Evolutionary conservation across 805 yeast genomes (phyloP).

Genomic region (Spencermartinsiella europaea): DNA sequence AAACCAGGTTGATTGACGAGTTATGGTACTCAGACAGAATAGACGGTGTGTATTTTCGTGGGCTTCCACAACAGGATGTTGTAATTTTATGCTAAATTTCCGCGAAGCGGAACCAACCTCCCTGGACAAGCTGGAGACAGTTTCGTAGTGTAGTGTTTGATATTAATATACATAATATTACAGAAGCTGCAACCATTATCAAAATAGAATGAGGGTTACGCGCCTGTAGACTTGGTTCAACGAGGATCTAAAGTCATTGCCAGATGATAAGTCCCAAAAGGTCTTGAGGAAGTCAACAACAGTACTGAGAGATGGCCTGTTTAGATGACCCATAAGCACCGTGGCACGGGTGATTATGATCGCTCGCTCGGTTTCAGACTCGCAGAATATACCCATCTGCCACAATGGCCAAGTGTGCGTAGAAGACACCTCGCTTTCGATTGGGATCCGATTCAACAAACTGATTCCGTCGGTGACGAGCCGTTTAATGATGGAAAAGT

Average conservation of each 20-base stretch:
- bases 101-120: too few relatives aligned
- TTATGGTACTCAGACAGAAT: too few relatives aligned
- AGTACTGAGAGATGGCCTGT: not conserved
- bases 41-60: too few relatives aligned
- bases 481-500: constrained; percentile 1
- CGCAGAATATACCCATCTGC: constrained; percentile 14
- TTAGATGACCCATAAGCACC: not conserved
- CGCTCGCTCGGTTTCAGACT: not conserved
- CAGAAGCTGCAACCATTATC: too few relatives aligned
- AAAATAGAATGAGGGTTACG: not conserved
- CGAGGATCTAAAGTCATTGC: not conserved
- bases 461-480: constrained; percentile 5
- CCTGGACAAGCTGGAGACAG: too few relatives aligned
- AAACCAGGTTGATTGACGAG: too few relatives aligned
- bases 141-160: too few relatives aligned
- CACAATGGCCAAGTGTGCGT: constrained; percentile 16
- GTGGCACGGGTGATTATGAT: not conserved
- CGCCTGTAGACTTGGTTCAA: not conserved
- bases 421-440: constrained; percentile 1
- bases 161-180: too few relatives aligned
- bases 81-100: too few relatives aligned
- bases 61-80: too few relatives aligned
- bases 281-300: not conserved
- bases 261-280: not conserved
- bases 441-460: constrained; percentile 5